Percentiles rank a stretch among this genome's conserved stretches.
These are phyloP conservation scores for Penicillium simplicissimum DNA, from an alignment of 495 filamentous ascomycete genomes.

Conservation along the genomic window DNA sequence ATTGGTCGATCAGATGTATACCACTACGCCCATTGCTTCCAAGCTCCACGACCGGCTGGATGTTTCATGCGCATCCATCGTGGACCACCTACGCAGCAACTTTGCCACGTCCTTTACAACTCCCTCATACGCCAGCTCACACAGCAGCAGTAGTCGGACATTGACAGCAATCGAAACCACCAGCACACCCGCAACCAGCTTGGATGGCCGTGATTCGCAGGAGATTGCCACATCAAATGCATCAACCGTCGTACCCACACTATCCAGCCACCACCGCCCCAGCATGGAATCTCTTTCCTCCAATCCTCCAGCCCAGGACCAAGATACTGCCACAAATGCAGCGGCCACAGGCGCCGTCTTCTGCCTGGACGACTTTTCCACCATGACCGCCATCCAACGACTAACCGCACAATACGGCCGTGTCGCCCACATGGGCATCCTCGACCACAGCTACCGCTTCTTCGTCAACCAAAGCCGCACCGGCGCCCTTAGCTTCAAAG, in stretches of 20 bases:
- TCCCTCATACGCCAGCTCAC: slow-evolving; percentile 20
- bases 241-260: background rate
- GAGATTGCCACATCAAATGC: background rate
- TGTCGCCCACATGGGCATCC: slow-evolving; percentile 48
- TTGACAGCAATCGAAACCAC: slow-evolving; percentile 10
- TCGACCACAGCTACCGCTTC: slow-evolving; percentile 45
- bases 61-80: slow-evolving; percentile 11
- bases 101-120: background rate
- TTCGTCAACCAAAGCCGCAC: slow-evolving; percentile 39
- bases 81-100: slow-evolving; percentile 25
- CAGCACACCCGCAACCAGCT: slow-evolving; percentile 14
- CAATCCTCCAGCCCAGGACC: background rate
- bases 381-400: slow-evolving; percentile 29
- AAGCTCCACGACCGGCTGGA: background rate
- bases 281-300: slow-evolving; percentile 2
- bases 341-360: slow-evolving; percentile 19
- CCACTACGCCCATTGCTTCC: slow-evolving; percentile 1
- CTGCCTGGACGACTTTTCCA: slow-evolving; percentile 32
- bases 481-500: slow-evolving; percentile 44
- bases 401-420: slow-evolving; percentile 37
- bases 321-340: background rate
- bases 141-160: slow-evolving; percentile 23
- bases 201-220: slow-evolving; percentile 11
- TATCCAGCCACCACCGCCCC: background rate
- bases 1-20: slow-evolving; percentile 24